These are phyloP conservation scores for Kingdonia uniflora DNA, from an alignment of 164 flowering plant species.

Conservation along the genomic window DNA sequence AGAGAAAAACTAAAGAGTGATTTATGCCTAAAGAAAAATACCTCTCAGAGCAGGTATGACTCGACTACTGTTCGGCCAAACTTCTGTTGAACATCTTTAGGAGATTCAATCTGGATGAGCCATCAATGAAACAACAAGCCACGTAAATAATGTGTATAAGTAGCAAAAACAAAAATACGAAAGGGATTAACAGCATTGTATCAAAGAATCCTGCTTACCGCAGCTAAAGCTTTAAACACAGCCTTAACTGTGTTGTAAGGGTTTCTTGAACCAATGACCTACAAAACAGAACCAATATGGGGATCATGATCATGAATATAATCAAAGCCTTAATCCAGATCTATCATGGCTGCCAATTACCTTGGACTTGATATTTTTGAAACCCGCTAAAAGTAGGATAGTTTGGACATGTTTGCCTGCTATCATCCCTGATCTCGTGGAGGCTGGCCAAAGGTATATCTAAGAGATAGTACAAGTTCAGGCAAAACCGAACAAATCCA, in stretches of 20 bases:
- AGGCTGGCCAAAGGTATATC: constrained; percentile 94
- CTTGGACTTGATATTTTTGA: constrained; percentile 86
- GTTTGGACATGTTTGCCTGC: constrained; percentile 73
- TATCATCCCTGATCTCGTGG: constrained; percentile 69
- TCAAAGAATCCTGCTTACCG: constrained; percentile 23
- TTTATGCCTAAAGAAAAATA: neutral
- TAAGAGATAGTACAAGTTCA: constrained; percentile 13
- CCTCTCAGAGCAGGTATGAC: constrained; percentile 54
- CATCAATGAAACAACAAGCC: neutral
- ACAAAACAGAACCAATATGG: constrained; percentile 7
- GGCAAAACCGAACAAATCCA: too few relatives aligned
- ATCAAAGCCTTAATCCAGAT: neutral
- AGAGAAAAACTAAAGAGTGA: neutral
- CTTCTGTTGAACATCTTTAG: constrained; percentile 89
- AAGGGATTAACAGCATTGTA: neutral
- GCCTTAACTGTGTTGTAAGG: constrained; percentile 89
- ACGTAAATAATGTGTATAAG: neutral
- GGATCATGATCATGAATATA: neutral
- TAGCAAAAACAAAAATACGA: neutral
- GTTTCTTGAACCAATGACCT: constrained; percentile 92
- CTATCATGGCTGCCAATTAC: constrained; percentile 20
- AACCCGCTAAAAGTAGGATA: constrained; percentile 71
- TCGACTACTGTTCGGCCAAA: constrained; percentile 90
- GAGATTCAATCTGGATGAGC: constrained; percentile 65
- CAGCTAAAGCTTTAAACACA: constrained; percentile 57